Percentiles rank a stretch among this genome's conserved stretches.
phyloP scores from a whole-genome alignment of 768 basidiomycete genomes.

The Hypholoma fasciculare region DNA sequence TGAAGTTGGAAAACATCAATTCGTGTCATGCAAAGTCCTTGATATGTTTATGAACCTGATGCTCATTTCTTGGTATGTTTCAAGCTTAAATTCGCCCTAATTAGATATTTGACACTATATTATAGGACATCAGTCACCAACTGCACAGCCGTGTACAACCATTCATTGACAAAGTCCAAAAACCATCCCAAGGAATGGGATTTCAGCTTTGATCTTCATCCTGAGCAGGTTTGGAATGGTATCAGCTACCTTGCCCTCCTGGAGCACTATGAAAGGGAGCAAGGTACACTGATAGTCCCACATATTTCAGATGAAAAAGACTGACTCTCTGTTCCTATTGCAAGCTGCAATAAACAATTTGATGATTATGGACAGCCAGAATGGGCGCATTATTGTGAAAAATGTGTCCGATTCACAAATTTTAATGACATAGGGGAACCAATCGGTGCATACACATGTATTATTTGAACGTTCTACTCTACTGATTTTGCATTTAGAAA shows the following conservation, averaged over 20 bases:
- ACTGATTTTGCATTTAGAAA: slow-evolving; percentile 1
- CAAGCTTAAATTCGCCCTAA: background rate
- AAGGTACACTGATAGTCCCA: background rate
- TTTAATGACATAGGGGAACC: too few relatives aligned
- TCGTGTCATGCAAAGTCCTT: too few relatives aligned
- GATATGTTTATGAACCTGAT: slow-evolving; percentile 22
- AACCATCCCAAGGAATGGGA: too few relatives aligned
- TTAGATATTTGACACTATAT: too few relatives aligned
- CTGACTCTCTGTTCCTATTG: background rate
- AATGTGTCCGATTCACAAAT: slow-evolving; percentile 15
- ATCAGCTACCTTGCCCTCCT: background rate
- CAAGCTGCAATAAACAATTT: slow-evolving; percentile 21
- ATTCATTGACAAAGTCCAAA: too few relatives aligned
- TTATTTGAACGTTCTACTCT: too few relatives aligned
- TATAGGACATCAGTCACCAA: background rate
- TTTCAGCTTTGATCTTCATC: too few relatives aligned
- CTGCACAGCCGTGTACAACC: background rate
- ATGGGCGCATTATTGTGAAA: slow-evolving; percentile 24
- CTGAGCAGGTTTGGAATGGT: background rate
- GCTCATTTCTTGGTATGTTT: slow-evolving; percentile 21
- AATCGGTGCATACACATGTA: too few relatives aligned
- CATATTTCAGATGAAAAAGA: background rate
- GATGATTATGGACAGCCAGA: slow-evolving; percentile 22
- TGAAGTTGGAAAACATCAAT: too few relatives aligned
- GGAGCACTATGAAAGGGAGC: too few relatives aligned